These are phyloP conservation scores for Pseudonitzschia multistriata DNA, from an alignment of 108 stramenopile genomes.

Conservation along the genomic window DNA sequence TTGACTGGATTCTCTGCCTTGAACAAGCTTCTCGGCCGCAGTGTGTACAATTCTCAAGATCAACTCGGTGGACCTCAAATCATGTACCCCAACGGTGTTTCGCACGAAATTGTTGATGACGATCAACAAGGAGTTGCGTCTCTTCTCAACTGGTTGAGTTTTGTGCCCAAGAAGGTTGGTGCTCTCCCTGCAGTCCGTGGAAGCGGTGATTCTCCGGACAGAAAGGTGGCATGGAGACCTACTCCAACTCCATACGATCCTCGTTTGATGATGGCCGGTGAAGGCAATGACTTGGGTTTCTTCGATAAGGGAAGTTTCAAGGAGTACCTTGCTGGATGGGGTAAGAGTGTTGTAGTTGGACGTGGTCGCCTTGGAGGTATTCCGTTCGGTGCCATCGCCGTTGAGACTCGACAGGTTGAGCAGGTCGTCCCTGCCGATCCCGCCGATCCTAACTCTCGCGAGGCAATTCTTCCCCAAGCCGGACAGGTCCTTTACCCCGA, in stretches of 20 bases:
- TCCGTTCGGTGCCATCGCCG: slow-evolving; percentile 96
- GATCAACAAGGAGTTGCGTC: slow-evolving; percentile 90
- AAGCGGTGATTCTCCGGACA: slow-evolving; percentile 86
- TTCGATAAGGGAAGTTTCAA: slow-evolving; percentile 94
- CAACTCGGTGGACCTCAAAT: slow-evolving; percentile 98
- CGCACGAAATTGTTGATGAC: slow-evolving; percentile 90
- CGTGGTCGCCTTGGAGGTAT: slow-evolving; percentile 97
- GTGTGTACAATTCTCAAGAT: slow-evolving; percentile 96
- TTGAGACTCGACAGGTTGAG: slow-evolving; percentile 95
- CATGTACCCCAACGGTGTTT: slow-evolving; percentile 96
- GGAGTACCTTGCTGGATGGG: slow-evolving; percentile 96
- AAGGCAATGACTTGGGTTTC: slow-evolving; percentile 81
- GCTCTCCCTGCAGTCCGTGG: slow-evolving; percentile 66
- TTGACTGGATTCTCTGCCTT: slow-evolving; percentile 93
- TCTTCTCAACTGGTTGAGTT: slow-evolving; percentile 93
- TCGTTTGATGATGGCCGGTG: slow-evolving; percentile 86
- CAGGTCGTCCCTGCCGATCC: slow-evolving; percentile 95
- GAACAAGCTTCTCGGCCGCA: slow-evolving; percentile 97
- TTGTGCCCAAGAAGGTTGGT: slow-evolving; percentile 89
- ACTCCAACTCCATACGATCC: slow-evolving; percentile 97
- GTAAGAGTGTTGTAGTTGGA: slow-evolving; percentile 95
- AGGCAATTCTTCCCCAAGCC: slow-evolving; percentile 93
- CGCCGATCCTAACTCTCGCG: slow-evolving; percentile 95
- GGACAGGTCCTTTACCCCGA: slow-evolving; percentile 98
- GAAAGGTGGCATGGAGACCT: slow-evolving; percentile 82